These are phyloP conservation scores for Gomphus sp. DNA, from an alignment of 1,284 basidiomycete species.

Conservation along the genomic window DNA sequence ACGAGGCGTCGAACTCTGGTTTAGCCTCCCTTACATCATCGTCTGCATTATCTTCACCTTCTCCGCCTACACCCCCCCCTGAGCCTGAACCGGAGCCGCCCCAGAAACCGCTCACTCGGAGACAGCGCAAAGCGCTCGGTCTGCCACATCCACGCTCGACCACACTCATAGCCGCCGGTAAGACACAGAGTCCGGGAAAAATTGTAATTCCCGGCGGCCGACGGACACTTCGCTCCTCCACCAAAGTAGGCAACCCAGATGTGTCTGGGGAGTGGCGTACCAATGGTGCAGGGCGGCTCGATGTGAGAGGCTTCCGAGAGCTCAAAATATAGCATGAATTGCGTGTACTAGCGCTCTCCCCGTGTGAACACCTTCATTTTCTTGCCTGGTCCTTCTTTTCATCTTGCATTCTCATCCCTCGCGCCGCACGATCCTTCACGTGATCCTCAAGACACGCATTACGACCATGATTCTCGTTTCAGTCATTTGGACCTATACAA, in stretches of 20 bases:
- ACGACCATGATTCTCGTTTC: background rate
- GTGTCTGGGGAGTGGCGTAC: slow-evolving; percentile 51
- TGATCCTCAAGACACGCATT: background rate
- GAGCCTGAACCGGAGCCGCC: slow-evolving; percentile 20
- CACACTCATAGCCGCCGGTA: slow-evolving; percentile 16
- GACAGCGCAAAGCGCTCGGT: slow-evolving; percentile 59
- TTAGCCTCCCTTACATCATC: slow-evolving; percentile 27
- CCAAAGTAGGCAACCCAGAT: slow-evolving; percentile 22
- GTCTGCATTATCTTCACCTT: slow-evolving; percentile 31
- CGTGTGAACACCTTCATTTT: background rate
- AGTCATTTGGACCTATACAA: background rate
- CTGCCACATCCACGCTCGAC: slow-evolving; percentile 40
- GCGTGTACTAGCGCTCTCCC: background rate
- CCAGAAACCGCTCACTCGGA: slow-evolving; percentile 39
- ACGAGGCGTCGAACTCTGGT: slow-evolving; percentile 29
- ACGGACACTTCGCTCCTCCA: slow-evolving; percentile 20
- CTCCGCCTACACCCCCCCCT: slow-evolving; percentile 19
- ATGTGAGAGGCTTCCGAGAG: slow-evolving; percentile 74
- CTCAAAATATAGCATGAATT: slow-evolving; percentile 49
- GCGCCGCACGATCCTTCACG: background rate
- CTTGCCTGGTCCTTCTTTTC: background rate
- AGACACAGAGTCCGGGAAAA: slow-evolving; percentile 32
- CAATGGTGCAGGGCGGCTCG: slow-evolving; percentile 66
- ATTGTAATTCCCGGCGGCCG: slow-evolving; percentile 52
- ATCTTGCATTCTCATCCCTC: background rate